phyloP scores from a whole-genome alignment of 768 basidiomycete genomes.

The Pholiota microspora region DNA sequence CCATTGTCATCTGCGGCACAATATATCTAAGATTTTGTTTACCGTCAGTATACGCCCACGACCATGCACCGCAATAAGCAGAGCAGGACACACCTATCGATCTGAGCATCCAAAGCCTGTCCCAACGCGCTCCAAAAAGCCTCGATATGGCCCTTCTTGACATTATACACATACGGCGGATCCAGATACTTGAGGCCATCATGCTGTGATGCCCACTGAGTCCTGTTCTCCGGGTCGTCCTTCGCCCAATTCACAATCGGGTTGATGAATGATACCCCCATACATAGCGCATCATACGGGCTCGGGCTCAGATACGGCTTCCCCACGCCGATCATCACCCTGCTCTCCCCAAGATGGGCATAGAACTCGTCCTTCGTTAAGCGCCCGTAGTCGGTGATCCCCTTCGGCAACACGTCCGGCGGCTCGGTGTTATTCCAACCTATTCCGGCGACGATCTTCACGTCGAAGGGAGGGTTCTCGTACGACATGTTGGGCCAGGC shows the following conservation, averaged over 20 bases:
- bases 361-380: conserved; percentile 2
- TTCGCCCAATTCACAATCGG: background rate
- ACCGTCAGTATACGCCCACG: background rate
- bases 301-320: conserved; percentile 1
- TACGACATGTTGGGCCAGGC: background rate
- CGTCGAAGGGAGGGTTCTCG: background rate
- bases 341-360: conserved; percentile 1
- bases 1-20: conserved; percentile 6
- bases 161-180: conserved; percentile 5
- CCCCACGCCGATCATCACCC: background rate
- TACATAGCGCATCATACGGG: conserved; percentile 6
- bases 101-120: background rate
- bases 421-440: background rate
- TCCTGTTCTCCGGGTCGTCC: conserved; percentile 1
- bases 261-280: conserved; percentile 5
- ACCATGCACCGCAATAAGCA: background rate
- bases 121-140: background rate
- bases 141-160: conserved; percentile 2
- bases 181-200: conserved; percentile 1
- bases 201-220: background rate
- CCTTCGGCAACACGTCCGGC: background rate
- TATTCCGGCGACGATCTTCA: conserved; percentile 2
- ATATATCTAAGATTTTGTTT: background rate
- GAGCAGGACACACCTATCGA: background rate
- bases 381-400: background rate